phyloP scores from a whole-genome alignment of 768 basidiomycete species.

The Podaxis sp. region DNA sequence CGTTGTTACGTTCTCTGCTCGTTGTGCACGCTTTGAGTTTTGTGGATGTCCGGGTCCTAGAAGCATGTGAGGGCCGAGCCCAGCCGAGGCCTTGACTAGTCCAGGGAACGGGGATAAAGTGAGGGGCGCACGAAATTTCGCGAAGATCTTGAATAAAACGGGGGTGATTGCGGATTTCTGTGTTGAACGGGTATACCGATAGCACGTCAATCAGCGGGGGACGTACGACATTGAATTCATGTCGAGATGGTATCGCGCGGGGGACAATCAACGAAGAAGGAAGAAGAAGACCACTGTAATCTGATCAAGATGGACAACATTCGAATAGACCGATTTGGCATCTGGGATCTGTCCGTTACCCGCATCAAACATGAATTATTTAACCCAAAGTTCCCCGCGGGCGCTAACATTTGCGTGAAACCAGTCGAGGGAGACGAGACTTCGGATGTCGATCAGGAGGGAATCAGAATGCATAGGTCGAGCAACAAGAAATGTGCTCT shows the following conservation, averaged over 20 bases:
- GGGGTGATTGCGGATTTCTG: neutral
- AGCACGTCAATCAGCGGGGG: neutral
- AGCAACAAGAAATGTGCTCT: neutral
- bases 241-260: constrained; percentile 1
- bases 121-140: neutral
- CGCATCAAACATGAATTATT: neutral
- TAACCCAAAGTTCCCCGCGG: neutral
- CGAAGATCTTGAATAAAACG: neutral
- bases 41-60: neutral
- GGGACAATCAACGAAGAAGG: neutral
- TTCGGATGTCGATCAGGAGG: neutral
- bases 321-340: neutral
- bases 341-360: neutral
- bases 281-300: neutral
- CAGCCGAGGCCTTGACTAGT: neutral
- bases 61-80: neutral
- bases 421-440: neutral
- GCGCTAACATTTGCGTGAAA: neutral
- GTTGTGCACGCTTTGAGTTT: neutral
- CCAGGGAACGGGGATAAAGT: neutral
- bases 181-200: neutral
- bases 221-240: neutral
- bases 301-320: constrained; percentile 3
- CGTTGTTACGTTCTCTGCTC: neutral
- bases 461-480: neutral